Evolutionary conservation across 1,284 basidiomycete genomes (phyloP), one percentile per base, ranked within the genome.

Genomic region (Sporisorium sorghi): DNA sequence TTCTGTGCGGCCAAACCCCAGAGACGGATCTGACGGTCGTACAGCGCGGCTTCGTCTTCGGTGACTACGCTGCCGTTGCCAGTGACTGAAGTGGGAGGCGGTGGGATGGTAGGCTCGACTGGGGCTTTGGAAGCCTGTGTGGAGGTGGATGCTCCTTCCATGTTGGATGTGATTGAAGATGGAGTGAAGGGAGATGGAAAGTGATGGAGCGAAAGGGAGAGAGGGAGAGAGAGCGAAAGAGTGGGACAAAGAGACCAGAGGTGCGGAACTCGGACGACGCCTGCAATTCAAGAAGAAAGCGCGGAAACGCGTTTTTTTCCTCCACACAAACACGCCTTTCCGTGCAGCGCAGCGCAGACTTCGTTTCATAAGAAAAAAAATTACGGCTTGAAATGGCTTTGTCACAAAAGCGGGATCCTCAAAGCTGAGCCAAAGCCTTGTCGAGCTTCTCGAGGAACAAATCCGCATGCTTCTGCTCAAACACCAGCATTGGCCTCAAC

Each of bases 1-100:
- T 96, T 94, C 85, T 99, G 96, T 28, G 97, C 96, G 85, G 97
- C 96, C 30, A 97, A 89, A 46, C 97, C 96, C 96, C 96, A 99
- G 67, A 98, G 87, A 28, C 97, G 90, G 87, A 99, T 97, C 86
- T 98, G 96, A 40, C 96, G 91, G 86, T 98, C 96, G 85, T 99
- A 98, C 30, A 97, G 86, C 6, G 91, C 91, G 17, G 91, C 92
- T 83, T 93, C 92, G 85, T 91, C 92, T 91, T 68, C 73, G 11
- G 69, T 78, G 6, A 78, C 63, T 1, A 58, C 49, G 26, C 42
- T 24, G 33, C 42, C 44, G 58, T 55, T 53, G 19, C 42, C 50
- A 2, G 23, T 28, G 23, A 37, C 32, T 3, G 51, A 12, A n/a
- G 55, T 24, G 0, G 50, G 1, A 5, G 39, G 33, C 7, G 39